These are phyloP conservation scores for Kalanchoe fedtschenkoi DNA, from an alignment of 164 flowering plant species.

Conservation along the genomic window DNA sequence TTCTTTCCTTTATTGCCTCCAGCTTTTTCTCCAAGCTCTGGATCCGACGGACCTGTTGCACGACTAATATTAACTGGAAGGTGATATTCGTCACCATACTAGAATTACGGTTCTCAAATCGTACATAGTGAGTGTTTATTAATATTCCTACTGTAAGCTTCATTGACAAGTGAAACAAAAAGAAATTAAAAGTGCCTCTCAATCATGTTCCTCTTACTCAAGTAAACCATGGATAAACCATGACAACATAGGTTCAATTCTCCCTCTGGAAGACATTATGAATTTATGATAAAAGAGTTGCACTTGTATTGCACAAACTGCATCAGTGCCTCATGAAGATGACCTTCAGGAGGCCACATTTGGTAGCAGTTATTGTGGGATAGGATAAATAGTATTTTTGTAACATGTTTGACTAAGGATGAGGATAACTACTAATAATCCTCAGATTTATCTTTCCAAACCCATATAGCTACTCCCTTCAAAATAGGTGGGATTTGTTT, in stretches of 20 bases:
- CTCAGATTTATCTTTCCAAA: too few relatives aligned
- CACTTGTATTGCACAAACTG: too few relatives aligned
- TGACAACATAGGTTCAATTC: neutral
- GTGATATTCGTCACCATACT: neutral
- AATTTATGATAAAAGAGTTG: too few relatives aligned
- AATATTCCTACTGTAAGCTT: neutral
- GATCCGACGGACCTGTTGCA: constrained; percentile 27
- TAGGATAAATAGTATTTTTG: too few relatives aligned
- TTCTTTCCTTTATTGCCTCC: constrained; percentile 27
- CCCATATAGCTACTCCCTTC: too few relatives aligned
- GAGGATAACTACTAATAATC: too few relatives aligned
- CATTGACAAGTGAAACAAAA: neutral
- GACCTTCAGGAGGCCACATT: too few relatives aligned
- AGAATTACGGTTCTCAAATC: neutral
- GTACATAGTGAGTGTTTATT: neutral
- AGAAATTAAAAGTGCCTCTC: neutral
- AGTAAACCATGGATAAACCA: neutral
- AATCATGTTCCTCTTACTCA: neutral
- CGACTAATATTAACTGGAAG: neutral
- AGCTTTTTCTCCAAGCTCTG: constrained; percentile 29
- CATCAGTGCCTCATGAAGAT: too few relatives aligned
- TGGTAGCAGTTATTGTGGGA: too few relatives aligned
- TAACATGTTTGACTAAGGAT: too few relatives aligned
- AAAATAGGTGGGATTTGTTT: too few relatives aligned
- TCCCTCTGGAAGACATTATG: too few relatives aligned